Conservation (phyloP, 1,139 yeast genomes). For the Geotrichum fermentans region DNA sequence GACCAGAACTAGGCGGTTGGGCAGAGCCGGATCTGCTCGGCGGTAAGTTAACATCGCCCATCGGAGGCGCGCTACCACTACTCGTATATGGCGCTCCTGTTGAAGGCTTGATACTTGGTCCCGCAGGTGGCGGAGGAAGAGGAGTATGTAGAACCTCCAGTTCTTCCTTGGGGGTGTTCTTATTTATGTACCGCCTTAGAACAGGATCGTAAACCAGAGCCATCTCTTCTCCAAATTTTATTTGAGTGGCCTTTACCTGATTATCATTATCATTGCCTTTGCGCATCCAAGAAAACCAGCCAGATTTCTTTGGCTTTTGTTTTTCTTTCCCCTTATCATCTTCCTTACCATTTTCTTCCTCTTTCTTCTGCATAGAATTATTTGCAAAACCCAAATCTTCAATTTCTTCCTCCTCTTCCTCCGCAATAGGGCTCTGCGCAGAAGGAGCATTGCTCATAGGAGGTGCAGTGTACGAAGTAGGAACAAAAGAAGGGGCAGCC, state of each 20-base stretch:
- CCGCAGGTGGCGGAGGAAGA: conserved; percentile 32
- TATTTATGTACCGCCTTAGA: conserved; percentile 81
- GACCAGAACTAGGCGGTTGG: not conserved
- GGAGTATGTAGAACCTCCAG: conserved; percentile 74
- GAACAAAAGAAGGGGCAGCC: conserved; percentile 1
- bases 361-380: conserved; percentile 21
- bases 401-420: conserved; percentile 33
- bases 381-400: conserved; percentile 34
- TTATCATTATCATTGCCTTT: conserved; percentile 41
- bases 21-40: conserved; percentile 2
- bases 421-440: conserved; percentile 2
- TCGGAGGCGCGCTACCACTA: not conserved
- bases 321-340: conserved; percentile 21
- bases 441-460: not conserved
- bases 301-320: conserved; percentile 29
- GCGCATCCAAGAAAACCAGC: conserved; percentile 52
- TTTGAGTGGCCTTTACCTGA: conserved; percentile 62
- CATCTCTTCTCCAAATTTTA: conserved; percentile 79
- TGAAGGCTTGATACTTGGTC: not conserved
- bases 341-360: conserved; percentile 23
- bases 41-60: conserved; percentile 1
- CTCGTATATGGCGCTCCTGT: not conserved
- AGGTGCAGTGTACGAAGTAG: not conserved
- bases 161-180: conserved; percentile 67
- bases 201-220: conserved; percentile 77